phyloP scores from a whole-genome alignment of 1,284 basidiomycete species.

The Caloboletus firmus region DNA sequence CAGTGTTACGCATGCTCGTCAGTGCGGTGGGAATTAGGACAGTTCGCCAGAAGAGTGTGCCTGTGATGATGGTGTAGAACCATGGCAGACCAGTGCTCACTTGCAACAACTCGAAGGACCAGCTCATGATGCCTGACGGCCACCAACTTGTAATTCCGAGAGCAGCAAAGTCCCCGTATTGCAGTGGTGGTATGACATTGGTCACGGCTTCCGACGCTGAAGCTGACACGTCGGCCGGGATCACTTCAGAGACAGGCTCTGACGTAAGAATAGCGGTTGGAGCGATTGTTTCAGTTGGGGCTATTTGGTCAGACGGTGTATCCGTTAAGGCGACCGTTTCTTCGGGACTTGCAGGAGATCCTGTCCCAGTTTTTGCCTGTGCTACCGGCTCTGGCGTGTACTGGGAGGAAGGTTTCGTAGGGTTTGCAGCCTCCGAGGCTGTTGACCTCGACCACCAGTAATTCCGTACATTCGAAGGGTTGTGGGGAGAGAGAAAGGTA shows the following conservation, averaged over 20 bases:
- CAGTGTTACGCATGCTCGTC: conserved; percentile 63
- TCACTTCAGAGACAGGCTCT: neutral
- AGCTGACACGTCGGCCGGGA: conserved; percentile 11
- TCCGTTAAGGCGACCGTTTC: neutral
- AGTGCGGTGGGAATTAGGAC: conserved; percentile 72
- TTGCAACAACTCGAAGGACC: conserved; percentile 74
- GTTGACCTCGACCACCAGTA: conserved; percentile 37
- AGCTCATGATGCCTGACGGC: conserved; percentile 60
- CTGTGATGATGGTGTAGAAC: conserved; percentile 81
- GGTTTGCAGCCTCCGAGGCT: neutral
- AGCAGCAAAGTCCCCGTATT: conserved; percentile 77
- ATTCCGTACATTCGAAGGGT: conserved; percentile 21
- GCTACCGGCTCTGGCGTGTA: conserved; percentile 4
- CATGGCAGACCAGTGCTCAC: conserved; percentile 77
- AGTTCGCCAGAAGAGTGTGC: conserved; percentile 69
- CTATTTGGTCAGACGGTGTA: neutral
- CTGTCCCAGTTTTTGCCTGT: neutral
- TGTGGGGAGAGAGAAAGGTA: conserved; percentile 1
- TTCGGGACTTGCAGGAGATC: neutral
- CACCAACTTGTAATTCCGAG: conserved; percentile 68
- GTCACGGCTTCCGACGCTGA: conserved; percentile 20
- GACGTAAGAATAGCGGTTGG: neutral
- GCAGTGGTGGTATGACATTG: conserved; percentile 48
- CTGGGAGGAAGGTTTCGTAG: neutral
- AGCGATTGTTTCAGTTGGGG: neutral